Percentiles rank a stretch among this genome's conserved stretches.
These are phyloP conservation scores for Paraphaeosphaeria sporulosa DNA, from an alignment of 2,329 filamentous ascomycete genomes.

Conservation along the genomic window DNA sequence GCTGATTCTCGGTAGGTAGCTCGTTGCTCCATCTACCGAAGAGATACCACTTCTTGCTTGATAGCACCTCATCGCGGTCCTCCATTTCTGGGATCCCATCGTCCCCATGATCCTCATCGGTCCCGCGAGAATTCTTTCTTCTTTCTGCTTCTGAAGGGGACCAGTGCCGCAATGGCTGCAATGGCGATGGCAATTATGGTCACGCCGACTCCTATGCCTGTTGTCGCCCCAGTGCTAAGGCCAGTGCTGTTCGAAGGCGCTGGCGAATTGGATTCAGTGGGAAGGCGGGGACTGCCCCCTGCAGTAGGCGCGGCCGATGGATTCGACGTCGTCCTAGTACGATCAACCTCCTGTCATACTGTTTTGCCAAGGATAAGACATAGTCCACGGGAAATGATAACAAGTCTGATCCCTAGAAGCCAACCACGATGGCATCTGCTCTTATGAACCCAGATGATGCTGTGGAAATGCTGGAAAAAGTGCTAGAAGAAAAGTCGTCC, in stretches of 20 bases:
- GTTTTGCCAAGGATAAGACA: neutral
- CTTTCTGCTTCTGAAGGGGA: neutral
- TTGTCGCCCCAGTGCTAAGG: neutral
- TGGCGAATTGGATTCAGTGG: neutral
- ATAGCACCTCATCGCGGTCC: neutral
- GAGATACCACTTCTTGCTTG: neutral
- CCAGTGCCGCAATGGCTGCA: neutral
- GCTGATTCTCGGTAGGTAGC: neutral
- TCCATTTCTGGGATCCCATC: constrained; percentile 3
- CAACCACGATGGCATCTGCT: constrained; percentile 8
- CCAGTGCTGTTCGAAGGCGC: neutral
- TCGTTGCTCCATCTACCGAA: neutral
- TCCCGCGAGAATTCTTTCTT: neutral
- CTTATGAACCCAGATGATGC: neutral
- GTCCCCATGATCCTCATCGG: neutral
- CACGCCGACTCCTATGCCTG: neutral
- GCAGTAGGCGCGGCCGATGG: neutral
- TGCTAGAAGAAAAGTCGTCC: neutral
- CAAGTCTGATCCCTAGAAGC: neutral
- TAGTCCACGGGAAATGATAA: constrained; percentile 1
- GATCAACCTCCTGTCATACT: neutral
- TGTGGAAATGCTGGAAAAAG: constrained; percentile 2
- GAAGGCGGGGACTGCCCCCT: neutral
- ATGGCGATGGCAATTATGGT: neutral
- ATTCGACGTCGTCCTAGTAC: neutral